These are phyloP conservation scores for Globisporangium yorkense DNA, from an alignment of 352 stramenopile genomes.

Conservation along the genomic window DNA sequence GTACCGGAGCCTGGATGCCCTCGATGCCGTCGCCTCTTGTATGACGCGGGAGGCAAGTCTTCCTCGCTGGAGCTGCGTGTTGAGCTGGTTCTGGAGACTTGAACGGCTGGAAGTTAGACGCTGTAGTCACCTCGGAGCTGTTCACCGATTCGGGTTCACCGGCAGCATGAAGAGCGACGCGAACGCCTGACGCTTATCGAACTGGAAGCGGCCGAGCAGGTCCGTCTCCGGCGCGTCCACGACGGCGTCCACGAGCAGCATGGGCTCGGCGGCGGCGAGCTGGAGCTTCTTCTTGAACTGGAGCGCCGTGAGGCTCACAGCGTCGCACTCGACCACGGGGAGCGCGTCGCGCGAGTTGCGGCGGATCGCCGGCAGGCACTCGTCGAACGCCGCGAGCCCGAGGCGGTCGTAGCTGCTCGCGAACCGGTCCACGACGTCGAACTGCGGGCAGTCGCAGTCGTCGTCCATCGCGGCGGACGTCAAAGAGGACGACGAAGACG, in stretches of 20 bases:
- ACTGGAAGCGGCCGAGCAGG: constrained; percentile 6
- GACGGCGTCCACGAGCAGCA: constrained; percentile 1
- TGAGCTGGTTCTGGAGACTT: background rate
- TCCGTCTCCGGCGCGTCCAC: constrained; percentile 6
- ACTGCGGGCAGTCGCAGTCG: background rate
- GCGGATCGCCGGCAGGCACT: constrained; percentile 13
- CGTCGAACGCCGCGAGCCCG: constrained; percentile 1
- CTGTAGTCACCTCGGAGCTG: background rate
- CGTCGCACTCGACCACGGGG: constrained; percentile 10
- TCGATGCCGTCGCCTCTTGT: background rate
- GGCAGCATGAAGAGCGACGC: constrained; percentile 12
- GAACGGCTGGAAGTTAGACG: background rate
- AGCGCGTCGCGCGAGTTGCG: constrained; percentile 11
- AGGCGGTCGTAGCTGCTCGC: constrained; percentile 7
- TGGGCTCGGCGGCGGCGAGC: background rate
- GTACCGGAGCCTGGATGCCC: no score
- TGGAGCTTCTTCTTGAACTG: constrained; percentile 19
- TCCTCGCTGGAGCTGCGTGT: no score
- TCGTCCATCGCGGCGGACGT: background rate
- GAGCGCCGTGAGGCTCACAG: constrained; percentile 5
- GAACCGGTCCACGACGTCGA: constrained; percentile 5
- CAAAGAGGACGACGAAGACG: background rate
- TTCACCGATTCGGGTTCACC: constrained; percentile 14
- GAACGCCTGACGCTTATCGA: constrained; percentile 10
- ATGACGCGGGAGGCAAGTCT: no score